A percentile compares a stretch with the other conserved stretches of the same genome.
phyloP scores from a whole-genome alignment of 176 grass and related monocot genomes.

The Alloteropsis semialata region DNA sequence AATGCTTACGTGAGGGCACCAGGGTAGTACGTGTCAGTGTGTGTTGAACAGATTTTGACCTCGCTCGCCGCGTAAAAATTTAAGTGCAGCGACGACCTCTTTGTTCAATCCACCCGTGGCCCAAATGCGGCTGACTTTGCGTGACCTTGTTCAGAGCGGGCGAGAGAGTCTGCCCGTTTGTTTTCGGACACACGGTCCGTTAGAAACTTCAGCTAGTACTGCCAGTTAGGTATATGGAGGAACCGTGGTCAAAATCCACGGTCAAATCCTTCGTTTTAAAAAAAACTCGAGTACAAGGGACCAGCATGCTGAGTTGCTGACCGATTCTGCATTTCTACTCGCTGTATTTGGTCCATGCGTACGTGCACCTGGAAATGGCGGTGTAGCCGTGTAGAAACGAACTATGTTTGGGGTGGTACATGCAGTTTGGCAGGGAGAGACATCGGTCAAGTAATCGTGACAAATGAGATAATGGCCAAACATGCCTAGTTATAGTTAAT shows the following conservation, averaged over 20 bases:
- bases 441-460: not conserved
- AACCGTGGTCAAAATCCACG: slow-evolving; percentile 29
- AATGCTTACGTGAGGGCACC: not conserved
- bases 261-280: slow-evolving; percentile 24
- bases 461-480: not conserved
- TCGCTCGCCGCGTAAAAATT: not conserved
- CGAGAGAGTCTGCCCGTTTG: not conserved
- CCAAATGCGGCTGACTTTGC: slow-evolving; percentile 11
- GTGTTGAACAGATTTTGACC: slow-evolving; percentile 3
- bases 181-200: slow-evolving; percentile 16
- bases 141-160: not conserved
- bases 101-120: not conserved
- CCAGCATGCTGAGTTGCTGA: not conserved
- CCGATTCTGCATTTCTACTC: not conserved
- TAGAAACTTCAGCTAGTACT: not conserved
- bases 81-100: not conserved
- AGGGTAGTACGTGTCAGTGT: not conserved
- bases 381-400: not conserved
- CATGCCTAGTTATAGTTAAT: not conserved
- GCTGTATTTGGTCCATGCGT: not conserved
- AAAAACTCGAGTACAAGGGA: not conserved
- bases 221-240: not conserved
- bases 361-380: not conserved
- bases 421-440: not conserved
- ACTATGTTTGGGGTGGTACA: not conserved